Evolutionary conservation across 1,139 yeast species (phyloP).

Genomic region (Eremothecium sinecaudum): DNA sequence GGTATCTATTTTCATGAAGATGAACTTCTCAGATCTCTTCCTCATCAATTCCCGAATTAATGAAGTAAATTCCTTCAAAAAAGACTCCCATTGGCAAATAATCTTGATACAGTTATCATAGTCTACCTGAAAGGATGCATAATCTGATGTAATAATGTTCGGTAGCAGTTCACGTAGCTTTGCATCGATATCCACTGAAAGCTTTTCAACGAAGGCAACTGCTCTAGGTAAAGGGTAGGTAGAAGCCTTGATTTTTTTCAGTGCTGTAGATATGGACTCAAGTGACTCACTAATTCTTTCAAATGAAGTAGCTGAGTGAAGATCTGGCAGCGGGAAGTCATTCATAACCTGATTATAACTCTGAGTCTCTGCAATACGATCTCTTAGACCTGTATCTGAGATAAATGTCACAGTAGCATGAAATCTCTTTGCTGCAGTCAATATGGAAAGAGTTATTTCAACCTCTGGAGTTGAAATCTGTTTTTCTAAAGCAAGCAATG

Average conservation of each 20-base stretch:
- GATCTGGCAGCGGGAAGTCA: conserved; percentile 61
- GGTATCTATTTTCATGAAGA: conserved; percentile 51
- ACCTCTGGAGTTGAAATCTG: conserved; percentile 54
- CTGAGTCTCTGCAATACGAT: conserved; percentile 44
- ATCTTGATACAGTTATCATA: conserved; percentile 25
- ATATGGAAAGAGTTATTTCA: conserved; percentile 48
- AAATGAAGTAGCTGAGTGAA: conserved; percentile 43
- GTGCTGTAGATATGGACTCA: conserved; percentile 46
- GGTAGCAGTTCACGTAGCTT: conserved; percentile 30
- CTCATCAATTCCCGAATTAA: conserved; percentile 67
- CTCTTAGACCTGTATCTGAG: conserved; percentile 62
- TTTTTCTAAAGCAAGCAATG: conserved; percentile 45
- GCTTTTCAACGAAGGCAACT: conserved; percentile 52
- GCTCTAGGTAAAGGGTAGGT: conserved; percentile 61
- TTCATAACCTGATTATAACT: conserved; percentile 54
- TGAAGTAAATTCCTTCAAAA: conserved; percentile 45
- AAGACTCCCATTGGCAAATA: conserved; percentile 42
- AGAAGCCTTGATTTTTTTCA: conserved; percentile 52
- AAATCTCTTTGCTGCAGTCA: conserved; percentile 66
- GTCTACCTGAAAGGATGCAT: conserved; percentile 29
- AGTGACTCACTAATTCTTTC: conserved; percentile 40
- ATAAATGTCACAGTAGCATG: conserved; percentile 68
- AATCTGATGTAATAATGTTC: conserved; percentile 34
- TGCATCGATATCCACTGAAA: conserved; percentile 40
- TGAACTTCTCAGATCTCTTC: conserved; percentile 63